Percentiles rank a stretch among this genome's conserved stretches.
Evolutionary conservation across 2,329 filamentous ascomycete genomes (phyloP).

Genomic region (Cordyceps cicadae): DNA sequence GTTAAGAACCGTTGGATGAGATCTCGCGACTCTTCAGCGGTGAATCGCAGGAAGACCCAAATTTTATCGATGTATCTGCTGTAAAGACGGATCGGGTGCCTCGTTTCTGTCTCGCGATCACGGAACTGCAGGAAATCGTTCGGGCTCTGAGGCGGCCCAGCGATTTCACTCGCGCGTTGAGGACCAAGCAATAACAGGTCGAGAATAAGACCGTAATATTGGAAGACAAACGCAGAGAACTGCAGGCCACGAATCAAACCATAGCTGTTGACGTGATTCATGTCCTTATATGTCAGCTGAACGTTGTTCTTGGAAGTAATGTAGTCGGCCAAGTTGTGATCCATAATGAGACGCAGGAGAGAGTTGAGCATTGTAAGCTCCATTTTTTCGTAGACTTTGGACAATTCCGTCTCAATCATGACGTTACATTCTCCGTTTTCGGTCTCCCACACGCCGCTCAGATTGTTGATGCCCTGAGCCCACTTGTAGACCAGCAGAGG

Average conservation of each 20-base stretch:
- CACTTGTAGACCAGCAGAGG: slow-evolving; percentile 95
- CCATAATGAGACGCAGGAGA: slow-evolving; percentile 91
- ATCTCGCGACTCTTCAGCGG: slow-evolving; percentile 87
- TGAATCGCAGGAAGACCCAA: slow-evolving; percentile 95
- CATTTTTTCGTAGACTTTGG: slow-evolving; percentile 99
- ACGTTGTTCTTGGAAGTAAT: slow-evolving; percentile 99
- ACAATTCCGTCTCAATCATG: slow-evolving; percentile 95
- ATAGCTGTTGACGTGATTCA: slow-evolving; percentile 99
- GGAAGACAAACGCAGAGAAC: slow-evolving; percentile 97
- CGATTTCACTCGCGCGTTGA: slow-evolving; percentile 95
- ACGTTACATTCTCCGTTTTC: slow-evolving; percentile 95
- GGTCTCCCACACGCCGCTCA: slow-evolving; percentile 90
- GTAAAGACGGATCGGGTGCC: slow-evolving; percentile 95
- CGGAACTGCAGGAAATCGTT: slow-evolving; percentile 98
- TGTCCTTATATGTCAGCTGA: slow-evolving; percentile 97
- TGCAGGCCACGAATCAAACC: slow-evolving; percentile 97
- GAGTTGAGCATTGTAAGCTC: slow-evolving; percentile 93
- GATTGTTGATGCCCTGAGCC: slow-evolving; percentile 98
- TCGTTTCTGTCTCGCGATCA: slow-evolving; percentile 82
- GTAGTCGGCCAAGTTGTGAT: slow-evolving; percentile 97
- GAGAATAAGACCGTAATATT: slow-evolving; percentile 94
- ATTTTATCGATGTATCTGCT: slow-evolving; percentile 97
- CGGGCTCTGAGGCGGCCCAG: slow-evolving; percentile 82
- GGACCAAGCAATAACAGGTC: slow-evolving; percentile 86
- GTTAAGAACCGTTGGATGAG: slow-evolving; percentile 96